Base-by-base conservation (phyloP, 176 grass and related monocot genomes). In the Cocos nucifera region DNA sequence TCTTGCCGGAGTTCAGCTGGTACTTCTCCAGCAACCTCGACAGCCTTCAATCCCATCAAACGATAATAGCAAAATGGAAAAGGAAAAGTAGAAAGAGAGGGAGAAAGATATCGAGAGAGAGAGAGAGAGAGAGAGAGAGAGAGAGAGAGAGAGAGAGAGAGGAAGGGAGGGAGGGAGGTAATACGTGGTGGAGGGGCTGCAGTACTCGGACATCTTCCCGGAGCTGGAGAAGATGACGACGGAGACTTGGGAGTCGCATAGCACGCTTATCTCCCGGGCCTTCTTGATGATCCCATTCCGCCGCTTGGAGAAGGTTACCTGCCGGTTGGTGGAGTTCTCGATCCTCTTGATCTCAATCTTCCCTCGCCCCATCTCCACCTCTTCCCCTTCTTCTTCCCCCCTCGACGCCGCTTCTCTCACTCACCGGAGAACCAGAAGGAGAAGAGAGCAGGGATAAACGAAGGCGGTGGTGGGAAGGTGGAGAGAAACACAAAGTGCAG, bases 271-370 rank as follows among this genome's bases (percentile, higher is more conserved):
- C 77, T 95, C 90, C 22, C 75, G 63, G 4, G 90, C 90, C 82
- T 95, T 95, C 83, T 95, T 95, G 74, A 95, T 79, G 69, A 95
- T 84, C 73, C 90, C 90, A 57, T 89, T 95, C 20, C 84, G 75
- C 60, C 90, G 80, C 79, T 95, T 95, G 20, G 82, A 84, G 82
- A 95, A 95, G 35, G 90, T 95, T 16, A 89, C 90, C 79, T 86
- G 86, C 50, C 86, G 82, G 64, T 95, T 95, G 69, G 77, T 89
- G 25, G 80, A 78, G 86, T 95, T 95, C 86, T 95, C 90, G 75
- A 95, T 95, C 74, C 90, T 74, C 86, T 86, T 95, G 74, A 95
- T 95, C 82, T 95, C 86, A 53, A 95, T 95, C 85, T 95, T 95
- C 4, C 90, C 90, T 7, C 90, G 83, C 62, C 90, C 90, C 90